Conservation (phyloP, 306 rosid species). For the Canavalia ensiformis region DNA sequence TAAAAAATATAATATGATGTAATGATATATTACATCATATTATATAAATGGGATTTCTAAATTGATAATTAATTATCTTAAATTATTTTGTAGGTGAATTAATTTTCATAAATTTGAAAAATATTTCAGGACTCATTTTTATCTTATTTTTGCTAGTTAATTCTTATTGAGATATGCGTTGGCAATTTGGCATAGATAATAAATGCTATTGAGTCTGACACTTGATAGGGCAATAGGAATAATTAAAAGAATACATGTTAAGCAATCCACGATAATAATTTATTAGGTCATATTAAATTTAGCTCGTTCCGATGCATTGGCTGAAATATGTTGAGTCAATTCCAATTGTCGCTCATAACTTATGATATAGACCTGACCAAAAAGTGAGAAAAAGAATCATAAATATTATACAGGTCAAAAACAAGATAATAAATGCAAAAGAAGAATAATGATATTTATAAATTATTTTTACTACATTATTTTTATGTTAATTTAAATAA, state of each 20-base stretch:
- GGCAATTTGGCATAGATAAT: background rate
- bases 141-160: background rate
- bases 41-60: background rate
- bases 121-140: background rate
- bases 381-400: background rate
- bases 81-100: background rate
- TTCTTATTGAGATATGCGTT: no score
- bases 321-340: background rate
- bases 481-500: background rate
- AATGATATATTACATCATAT: background rate
- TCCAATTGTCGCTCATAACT: background rate
- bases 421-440: no score
- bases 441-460: no score
- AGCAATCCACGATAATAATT: background rate
- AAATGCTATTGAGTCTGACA: conserved; percentile 7
- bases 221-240: background rate
- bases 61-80: background rate
- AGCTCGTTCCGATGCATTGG: background rate
- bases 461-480: no score
- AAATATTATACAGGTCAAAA: background rate
- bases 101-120: background rate
- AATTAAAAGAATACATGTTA: background rate
- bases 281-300: background rate
- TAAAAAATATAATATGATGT: no score
- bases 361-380: background rate